Conservation (phyloP, 352 stramenopile species). For the Phytophthora pinifolia region DNA sequence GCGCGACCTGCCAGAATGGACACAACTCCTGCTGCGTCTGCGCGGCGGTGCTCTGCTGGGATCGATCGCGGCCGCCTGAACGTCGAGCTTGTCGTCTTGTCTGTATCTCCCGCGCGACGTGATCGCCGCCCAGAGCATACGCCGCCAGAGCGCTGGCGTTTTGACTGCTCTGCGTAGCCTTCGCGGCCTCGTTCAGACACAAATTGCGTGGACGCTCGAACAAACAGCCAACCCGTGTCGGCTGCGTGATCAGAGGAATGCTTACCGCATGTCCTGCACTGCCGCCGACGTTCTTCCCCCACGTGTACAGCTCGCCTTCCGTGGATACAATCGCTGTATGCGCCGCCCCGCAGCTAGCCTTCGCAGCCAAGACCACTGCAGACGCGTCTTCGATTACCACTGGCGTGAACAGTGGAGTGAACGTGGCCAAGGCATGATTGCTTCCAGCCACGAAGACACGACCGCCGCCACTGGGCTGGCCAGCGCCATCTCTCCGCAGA, state of each 20-base stretch:
- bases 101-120: slow-evolving; percentile 15
- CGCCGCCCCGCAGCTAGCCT: slow-evolving; percentile 64
- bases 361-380: slow-evolving; percentile 26
- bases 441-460: slow-evolving; percentile 65
- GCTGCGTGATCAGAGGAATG: slow-evolving; percentile 34
- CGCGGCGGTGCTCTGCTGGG: slow-evolving; percentile 4
- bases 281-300: slow-evolving; percentile 70
- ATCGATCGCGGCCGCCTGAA: slow-evolving; percentile 4
- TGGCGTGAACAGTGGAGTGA: slow-evolving; percentile 54
- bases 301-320: slow-evolving; percentile 72
- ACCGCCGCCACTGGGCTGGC: slow-evolving; percentile 26
- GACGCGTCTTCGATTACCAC: slow-evolving; percentile 26
- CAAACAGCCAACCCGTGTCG: slow-evolving; percentile 59
- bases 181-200: slow-evolving; percentile 33
- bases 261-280: slow-evolving; percentile 57
- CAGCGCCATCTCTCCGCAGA: slow-evolving; percentile 13
- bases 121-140: slow-evolving; percentile 39
- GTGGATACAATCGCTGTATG: slow-evolving; percentile 65
- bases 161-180: slow-evolving; percentile 58
- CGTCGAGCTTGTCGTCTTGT: slow-evolving; percentile 12
- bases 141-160: slow-evolving; percentile 53
- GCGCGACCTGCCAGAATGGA: slow-evolving; percentile 71
- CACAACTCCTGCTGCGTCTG: slow-evolving; percentile 77
- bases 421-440: slow-evolving; percentile 60
- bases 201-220: slow-evolving; percentile 63